phyloP scores from a whole-genome alignment of 2,329 filamentous ascomycete genomes.

The Penicillium sp. region DNA sequence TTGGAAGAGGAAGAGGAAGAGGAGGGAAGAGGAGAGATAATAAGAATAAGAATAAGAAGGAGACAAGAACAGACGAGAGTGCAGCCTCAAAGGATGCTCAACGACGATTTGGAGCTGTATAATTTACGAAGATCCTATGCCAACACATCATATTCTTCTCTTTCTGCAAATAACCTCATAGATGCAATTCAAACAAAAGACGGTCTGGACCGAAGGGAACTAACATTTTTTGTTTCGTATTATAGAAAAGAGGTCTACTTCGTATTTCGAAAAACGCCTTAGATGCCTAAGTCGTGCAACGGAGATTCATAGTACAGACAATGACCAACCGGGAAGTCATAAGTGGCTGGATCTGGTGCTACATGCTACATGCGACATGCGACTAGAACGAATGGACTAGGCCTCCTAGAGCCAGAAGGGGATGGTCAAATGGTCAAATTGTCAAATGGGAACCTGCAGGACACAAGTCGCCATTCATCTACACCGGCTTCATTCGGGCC shows the following conservation, averaged over 20 bases:
- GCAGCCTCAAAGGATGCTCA: constrained; percentile 14
- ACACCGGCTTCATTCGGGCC: constrained; percentile 5
- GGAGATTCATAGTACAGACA: constrained; percentile 26
- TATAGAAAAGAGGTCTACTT: constrained; percentile 8
- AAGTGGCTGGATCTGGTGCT: constrained; percentile 28
- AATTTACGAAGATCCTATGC: constrained; percentile 8
- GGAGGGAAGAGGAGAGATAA: background rate
- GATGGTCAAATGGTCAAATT: constrained; percentile 4
- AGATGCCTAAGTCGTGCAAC: constrained; percentile 31
- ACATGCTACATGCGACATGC: background rate
- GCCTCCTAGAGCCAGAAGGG: background rate
- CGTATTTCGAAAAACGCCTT: constrained; percentile 19
- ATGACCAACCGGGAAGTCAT: constrained; percentile 25
- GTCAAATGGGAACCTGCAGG: constrained; percentile 28
- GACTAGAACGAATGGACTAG: constrained; percentile 3
- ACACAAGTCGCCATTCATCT: background rate
- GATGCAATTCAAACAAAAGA: constrained; percentile 21
- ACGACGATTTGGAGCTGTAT: constrained; percentile 21
- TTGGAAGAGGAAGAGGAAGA: constrained; percentile 17
- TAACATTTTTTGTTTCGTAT: background rate
- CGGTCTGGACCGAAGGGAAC: constrained; percentile 4
- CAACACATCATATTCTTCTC: constrained; percentile 20
- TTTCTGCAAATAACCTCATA: constrained; percentile 25
- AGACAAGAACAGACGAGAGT: background rate
- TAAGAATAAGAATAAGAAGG: background rate